Percentiles rank a stretch among this genome's conserved stretches.
Evolutionary conservation across 2,329 filamentous ascomycete species (phyloP).

Genomic region (Beauveria bassiana): DNA sequence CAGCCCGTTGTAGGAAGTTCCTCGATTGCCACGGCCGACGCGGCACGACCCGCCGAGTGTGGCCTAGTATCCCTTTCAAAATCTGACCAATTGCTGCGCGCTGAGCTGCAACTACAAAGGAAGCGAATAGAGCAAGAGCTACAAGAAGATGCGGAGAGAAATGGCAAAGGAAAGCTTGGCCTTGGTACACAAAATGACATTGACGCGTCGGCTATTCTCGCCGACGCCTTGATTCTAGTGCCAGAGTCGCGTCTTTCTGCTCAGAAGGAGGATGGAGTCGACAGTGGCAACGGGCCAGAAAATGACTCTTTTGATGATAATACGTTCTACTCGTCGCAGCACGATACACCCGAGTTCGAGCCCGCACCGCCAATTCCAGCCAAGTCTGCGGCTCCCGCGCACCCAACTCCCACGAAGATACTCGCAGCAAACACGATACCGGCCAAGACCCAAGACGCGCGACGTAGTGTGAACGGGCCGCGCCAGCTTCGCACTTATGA

Average conservation of each 20-base stretch:
- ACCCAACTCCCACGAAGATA: background rate
- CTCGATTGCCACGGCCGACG: background rate
- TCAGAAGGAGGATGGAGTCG: slow-evolving; percentile 44
- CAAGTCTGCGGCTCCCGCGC: background rate
- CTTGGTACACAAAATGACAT: slow-evolving; percentile 55
- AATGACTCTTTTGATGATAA: slow-evolving; percentile 87
- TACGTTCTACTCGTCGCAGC: slow-evolving; percentile 91
- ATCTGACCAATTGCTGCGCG: slow-evolving; percentile 74
- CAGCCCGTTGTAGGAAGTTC: slow-evolving; percentile 18
- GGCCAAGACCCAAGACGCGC: background rate
- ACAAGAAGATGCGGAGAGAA: slow-evolving; percentile 68
- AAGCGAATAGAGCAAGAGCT: slow-evolving; percentile 72
- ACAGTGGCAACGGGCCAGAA: slow-evolving; percentile 49
- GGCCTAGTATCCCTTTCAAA: slow-evolving; percentile 81
- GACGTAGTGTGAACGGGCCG: slow-evolving; percentile 1
- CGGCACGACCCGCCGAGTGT: background rate
- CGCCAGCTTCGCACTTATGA: slow-evolving; percentile 6
- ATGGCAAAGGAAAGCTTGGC: slow-evolving; percentile 37
- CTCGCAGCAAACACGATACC: slow-evolving; percentile 11
- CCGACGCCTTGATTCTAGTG: slow-evolving; percentile 62
- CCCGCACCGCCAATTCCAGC: slow-evolving; percentile 35
- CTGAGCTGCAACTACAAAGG: slow-evolving; percentile 72
- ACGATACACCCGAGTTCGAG: slow-evolving; percentile 62
- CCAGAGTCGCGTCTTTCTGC: slow-evolving; percentile 57
- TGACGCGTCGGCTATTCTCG: slow-evolving; percentile 65